Base-by-base conservation (phyloP, 2,329 filamentous ascomycete species). In the Cladosporium sp. region DNA sequence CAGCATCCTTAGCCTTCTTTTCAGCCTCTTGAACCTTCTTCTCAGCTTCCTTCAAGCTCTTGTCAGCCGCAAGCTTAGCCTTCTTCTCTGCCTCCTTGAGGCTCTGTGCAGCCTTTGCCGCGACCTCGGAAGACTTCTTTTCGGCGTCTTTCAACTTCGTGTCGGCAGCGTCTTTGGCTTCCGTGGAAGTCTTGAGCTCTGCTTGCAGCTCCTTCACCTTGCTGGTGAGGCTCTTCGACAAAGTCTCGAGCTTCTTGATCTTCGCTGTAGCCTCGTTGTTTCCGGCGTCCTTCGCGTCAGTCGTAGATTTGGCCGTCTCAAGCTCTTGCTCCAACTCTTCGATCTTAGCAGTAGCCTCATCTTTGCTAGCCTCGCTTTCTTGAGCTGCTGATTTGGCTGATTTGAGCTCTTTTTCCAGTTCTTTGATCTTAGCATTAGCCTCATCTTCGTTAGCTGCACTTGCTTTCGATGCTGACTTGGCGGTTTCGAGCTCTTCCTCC, bases 11-110 rank as follows among this genome's bases (percentile, higher is more conserved):
- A 11, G 36, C 19, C 9, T n/a, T 54, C 22, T 55, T 60, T 39
- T 66, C 63, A 7, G 61, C 50, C 40, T 65, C 60, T 8, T 55
- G 19, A 5, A 56, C 55, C 45, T 61, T 56, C 61, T 67, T 65
- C 40, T 66, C 65, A 19, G 66, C 67, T 40, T 67, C 66, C 59
- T 70, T 69, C 56, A 58, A 50, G 30, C 58, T 57, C 51, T 59
- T 56, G 47, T 60, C 59, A 36, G 42, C 30, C 11, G 52, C 52
- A 22, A 47, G 40, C 40, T 56, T 56, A 4, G 52, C 52, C 42
- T 70, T 71, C 57, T 75, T 75, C 57, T 78, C 76, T 19, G 83
- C 82, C 5, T 76, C 75, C 66, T 84, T 84, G 19, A 74, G 77
- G 74, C 79, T 85, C 81, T 73, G 64, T 19, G 42, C 42, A 12